Evolutionary conservation across 176 grass and related monocot genomes (phyloP), one percentile per base, ranked within the genome.

Genomic region (Eleusine indica): DNA sequence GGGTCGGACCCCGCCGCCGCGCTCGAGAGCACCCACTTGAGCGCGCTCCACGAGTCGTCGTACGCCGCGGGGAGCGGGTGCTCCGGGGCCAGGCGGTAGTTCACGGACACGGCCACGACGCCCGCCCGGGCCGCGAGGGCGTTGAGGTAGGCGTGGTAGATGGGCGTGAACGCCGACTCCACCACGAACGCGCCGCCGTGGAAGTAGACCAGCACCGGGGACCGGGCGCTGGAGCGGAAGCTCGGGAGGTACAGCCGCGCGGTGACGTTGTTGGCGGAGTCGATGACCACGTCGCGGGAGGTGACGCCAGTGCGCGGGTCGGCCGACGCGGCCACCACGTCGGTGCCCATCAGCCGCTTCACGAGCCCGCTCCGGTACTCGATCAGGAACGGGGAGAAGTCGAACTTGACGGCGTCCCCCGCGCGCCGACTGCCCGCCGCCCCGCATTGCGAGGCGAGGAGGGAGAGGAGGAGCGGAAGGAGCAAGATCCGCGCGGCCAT

Each of bases 161-260:
- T 76, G 66, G 90, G 90, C 13, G 86, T 90, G 57, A 87, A 86
- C 0, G 88, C 89, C 1, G 94, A 94, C 81, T 88, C 85, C 17
- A 94, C 87, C 49, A 91, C 87, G 74, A 94, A 97, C 21, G 88
- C 92, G 78, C 94, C 94, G 79, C 94, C 94, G 76, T 92, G 94
- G 92, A 94, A 92, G 84, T 94, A 97, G 14, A 97, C 84, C 2
- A 97, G 73, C 60, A 94, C 79, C 14, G 92, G 92, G 1, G 78
- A 73, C 77, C 77, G 82, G 41, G 78, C 22, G 32, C 6, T 62
- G 44, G 40, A 0, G 67, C 82, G 71, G 49, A 71, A 38, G 71
- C 67, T 76, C 1, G 83, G 94, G 30, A 94, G 90, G 90, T 94
- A 97, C 69, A 97, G 81, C 82, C 94, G 92, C 40, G 85, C 91